phyloP scores from a whole-genome alignment of 345 rosid genomes.

The Ricinus communis region DNA sequence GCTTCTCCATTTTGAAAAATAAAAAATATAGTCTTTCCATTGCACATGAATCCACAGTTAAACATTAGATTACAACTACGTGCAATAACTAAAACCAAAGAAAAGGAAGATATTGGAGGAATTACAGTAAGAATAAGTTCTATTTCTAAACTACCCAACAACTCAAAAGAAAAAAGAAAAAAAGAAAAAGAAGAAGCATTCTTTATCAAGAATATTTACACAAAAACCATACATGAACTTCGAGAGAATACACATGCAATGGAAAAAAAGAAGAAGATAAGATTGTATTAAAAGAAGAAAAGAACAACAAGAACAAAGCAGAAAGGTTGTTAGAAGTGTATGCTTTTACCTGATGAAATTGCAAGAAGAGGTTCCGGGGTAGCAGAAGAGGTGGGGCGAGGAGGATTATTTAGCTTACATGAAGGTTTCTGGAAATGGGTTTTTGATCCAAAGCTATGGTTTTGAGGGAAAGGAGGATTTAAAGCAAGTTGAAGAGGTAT shows the following conservation, averaged over 20 bases:
- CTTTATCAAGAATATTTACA: conserved; percentile 10
- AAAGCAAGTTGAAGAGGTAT: conserved; percentile 52
- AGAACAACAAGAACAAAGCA: neutral
- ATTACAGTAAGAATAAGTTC: neutral
- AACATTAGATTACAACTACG: neutral
- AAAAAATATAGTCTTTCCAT: neutral
- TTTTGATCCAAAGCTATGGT: conserved; percentile 46
- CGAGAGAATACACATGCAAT: conserved; percentile 18
- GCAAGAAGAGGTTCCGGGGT: conserved; percentile 26
- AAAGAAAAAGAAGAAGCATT: neutral
- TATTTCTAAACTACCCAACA: neutral
- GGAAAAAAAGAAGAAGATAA: neutral
- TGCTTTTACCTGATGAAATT: conserved; percentile 50
- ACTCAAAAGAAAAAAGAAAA: neutral
- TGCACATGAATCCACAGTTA: neutral
- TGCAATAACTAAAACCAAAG: conserved; percentile 5
- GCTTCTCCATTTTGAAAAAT: neutral
- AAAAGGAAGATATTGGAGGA: conserved; percentile 11
- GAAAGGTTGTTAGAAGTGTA: too few species aligned
- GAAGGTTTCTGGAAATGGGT: conserved; percentile 54
- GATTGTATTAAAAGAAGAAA: conserved; percentile 7
- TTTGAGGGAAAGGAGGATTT: conserved; percentile 44
- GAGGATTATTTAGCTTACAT: conserved; percentile 35
- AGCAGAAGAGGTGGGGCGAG: conserved; percentile 49
- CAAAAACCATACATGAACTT: conserved; percentile 34